Percentiles rank a stretch among this genome's conserved stretches.
phyloP scores from a whole-genome alignment of 495 filamentous ascomycete species.

The Friedmanniomyces simplex region DNA sequence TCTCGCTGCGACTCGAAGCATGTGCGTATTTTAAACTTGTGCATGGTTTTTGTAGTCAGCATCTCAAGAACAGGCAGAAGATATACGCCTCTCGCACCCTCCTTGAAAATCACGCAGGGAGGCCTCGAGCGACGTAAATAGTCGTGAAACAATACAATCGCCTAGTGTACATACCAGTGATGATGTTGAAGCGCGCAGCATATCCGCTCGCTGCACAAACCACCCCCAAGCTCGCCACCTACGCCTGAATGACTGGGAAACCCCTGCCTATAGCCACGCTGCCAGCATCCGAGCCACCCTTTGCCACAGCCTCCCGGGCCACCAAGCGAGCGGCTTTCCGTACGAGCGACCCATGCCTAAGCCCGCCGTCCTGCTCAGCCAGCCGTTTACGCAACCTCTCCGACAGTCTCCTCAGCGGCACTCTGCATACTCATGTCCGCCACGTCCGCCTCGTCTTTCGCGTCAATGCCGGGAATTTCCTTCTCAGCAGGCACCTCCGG shows the following conservation, averaged over 20 bases:
- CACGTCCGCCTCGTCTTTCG: constrained; percentile 9
- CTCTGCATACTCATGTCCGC: constrained; percentile 11
- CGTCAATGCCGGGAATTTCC: background rate
- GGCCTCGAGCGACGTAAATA: background rate
- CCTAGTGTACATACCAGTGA: background rate
- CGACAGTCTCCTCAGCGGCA: constrained; percentile 1
- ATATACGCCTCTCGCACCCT: no score
- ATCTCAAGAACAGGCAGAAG: no score
- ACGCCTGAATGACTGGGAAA: background rate
- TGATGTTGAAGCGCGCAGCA: background rate
- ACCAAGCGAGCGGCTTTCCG: no score
- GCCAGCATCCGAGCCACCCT: no score
- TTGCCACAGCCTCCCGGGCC: no score
- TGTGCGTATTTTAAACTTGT: no score
- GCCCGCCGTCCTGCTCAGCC: background rate
- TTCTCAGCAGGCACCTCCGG: constrained; percentile 7
- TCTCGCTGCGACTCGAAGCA: no score
- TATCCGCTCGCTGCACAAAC: background rate
- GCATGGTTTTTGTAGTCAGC: no score
- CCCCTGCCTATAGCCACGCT: no score
- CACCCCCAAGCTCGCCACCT: background rate
- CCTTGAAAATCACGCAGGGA: no score
- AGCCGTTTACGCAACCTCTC: background rate
- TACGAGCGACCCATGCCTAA: no score
- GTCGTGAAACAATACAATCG: background rate